These are phyloP conservation scores for Draba incana DNA, from an alignment of 345 rosid genomes.

Conservation along the genomic window DNA sequence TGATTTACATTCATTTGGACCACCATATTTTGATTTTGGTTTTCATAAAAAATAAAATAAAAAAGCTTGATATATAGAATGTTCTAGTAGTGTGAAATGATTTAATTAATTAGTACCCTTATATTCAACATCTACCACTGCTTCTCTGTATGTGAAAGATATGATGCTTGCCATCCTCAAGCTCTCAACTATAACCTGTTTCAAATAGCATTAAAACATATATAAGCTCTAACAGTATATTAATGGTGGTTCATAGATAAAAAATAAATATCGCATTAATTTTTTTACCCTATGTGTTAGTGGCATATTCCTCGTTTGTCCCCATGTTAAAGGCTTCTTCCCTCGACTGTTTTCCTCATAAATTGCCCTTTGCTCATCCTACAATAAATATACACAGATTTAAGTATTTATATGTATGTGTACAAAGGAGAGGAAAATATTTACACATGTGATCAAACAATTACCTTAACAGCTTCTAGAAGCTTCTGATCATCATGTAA, in stretches of 20 bases:
- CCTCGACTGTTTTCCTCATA: slow-evolving; percentile 56
- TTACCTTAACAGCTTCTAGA: slow-evolving; percentile 69
- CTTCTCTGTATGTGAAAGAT: slow-evolving; percentile 93
- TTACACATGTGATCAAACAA: slow-evolving; percentile 31
- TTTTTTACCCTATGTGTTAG: slow-evolving; percentile 61
- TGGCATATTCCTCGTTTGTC: slow-evolving; percentile 81
- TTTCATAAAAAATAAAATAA: background rate
- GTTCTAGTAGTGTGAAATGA: slow-evolving; percentile 35
- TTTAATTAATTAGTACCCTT: slow-evolving; percentile 52
- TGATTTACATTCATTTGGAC: slow-evolving; percentile 40
- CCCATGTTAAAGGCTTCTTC: slow-evolving; percentile 65
- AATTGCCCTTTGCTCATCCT: slow-evolving; percentile 74
- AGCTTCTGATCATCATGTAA: slow-evolving; percentile 63
- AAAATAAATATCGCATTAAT: background rate
- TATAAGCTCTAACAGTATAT: background rate
- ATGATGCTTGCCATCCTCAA: slow-evolving; percentile 91
- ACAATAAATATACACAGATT: slow-evolving; percentile 8
- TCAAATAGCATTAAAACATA: slow-evolving; percentile 16
- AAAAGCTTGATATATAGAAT: slow-evolving; percentile 22
- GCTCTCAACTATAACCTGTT: slow-evolving; percentile 58
- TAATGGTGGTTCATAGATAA: slow-evolving; percentile 11
- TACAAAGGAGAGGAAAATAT: background rate
- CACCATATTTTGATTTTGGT: slow-evolving; percentile 28
- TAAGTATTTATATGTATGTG: background rate
- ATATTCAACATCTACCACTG: slow-evolving; percentile 81